phyloP scores from a whole-genome alignment of 441 rosid species.

The Syzygium malaccense region DNA sequence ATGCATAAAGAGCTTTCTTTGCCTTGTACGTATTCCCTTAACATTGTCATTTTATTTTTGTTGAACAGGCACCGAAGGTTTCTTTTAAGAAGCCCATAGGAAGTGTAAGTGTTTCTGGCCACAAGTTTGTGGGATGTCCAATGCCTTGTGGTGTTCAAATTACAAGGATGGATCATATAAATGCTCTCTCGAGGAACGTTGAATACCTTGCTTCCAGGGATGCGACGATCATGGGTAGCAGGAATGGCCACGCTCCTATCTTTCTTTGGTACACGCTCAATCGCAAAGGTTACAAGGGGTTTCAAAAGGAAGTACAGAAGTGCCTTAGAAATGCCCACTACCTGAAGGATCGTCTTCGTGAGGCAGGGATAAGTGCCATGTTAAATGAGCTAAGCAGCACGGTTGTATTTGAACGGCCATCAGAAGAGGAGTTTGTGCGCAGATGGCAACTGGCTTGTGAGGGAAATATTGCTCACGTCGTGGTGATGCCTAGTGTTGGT shows the following conservation, averaged over 20 bases:
- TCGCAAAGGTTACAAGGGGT: slow-evolving; percentile 82
- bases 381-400: slow-evolving; percentile 91
- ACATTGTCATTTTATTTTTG: not conserved
- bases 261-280: slow-evolving; percentile 94
- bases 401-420: slow-evolving; percentile 84
- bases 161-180: slow-evolving; percentile 74
- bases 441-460: slow-evolving; percentile 95
- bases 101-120: slow-evolving; percentile 90
- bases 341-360: slow-evolving; percentile 54
- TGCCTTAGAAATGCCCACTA: slow-evolving; percentile 89
- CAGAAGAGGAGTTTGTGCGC: slow-evolving; percentile 78
- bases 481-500: slow-evolving; percentile 86
- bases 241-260: slow-evolving; percentile 91
- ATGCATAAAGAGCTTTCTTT: not conserved
- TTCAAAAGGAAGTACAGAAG: slow-evolving; percentile 91
- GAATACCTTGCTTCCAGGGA: slow-evolving; percentile 94
- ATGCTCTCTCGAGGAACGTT: slow-evolving; percentile 68
- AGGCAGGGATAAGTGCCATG: slow-evolving; percentile 82
- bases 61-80: slow-evolving; percentile 82
- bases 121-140: slow-evolving; percentile 92
- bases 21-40: not conserved
- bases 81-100: slow-evolving; percentile 89
- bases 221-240: slow-evolving; percentile 96
- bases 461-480: slow-evolving; percentile 81
- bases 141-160: slow-evolving; percentile 97